Base-by-base conservation (phyloP, 2,329 filamentous ascomycete genomes). In the Massarina eburnea region DNA sequence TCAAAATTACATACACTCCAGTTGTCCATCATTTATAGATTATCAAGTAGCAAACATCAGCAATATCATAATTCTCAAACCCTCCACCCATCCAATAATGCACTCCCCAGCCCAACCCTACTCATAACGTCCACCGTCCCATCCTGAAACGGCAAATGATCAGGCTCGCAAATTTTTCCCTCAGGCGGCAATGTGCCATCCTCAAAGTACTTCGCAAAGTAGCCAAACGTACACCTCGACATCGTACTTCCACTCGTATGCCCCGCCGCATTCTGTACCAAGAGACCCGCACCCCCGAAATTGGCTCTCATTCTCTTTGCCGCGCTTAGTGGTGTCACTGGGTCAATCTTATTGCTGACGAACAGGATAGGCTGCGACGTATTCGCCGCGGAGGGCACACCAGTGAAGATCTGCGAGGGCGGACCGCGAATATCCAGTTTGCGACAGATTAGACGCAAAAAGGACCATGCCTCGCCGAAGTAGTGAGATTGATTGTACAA, bases 341-440 rank as follows among this genome's bases (percentile, higher is more conserved):
- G 55, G 29, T 56, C 55, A 15, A 54, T 8, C 0, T 8, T 46
- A 9, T 32, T 52, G 21, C 43, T 43, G n/a, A 49, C 10, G 29
- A 56, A 56, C 2, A 58, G 39, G 12, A 58, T 48, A 2, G 52
- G 52, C 14, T 39, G 46, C 20, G 38, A 42, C 9, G 48, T 53
- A 9, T 40, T 46, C 5, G 37, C 34, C 10, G 49, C 39, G 9
- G 40, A 34, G 6, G 49, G 47, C 2, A 34, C 32, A 17, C 29
- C 21, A 26, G 15, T 18, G 14, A 40, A 40, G n/a, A 29, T 20
- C 21, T 40, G 38, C 2, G 24, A 30, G 8, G 21, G 9, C 8
- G 38, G 38, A 3, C 19, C 14, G n/a, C 51, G 53, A 1, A 18
- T 22, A 35, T 52, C 32, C 6, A 34, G 18, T 5, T 17, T 33